phyloP scores from a whole-genome alignment of 78 protist species.

The Dictyostelium brefeldianum region DNA sequence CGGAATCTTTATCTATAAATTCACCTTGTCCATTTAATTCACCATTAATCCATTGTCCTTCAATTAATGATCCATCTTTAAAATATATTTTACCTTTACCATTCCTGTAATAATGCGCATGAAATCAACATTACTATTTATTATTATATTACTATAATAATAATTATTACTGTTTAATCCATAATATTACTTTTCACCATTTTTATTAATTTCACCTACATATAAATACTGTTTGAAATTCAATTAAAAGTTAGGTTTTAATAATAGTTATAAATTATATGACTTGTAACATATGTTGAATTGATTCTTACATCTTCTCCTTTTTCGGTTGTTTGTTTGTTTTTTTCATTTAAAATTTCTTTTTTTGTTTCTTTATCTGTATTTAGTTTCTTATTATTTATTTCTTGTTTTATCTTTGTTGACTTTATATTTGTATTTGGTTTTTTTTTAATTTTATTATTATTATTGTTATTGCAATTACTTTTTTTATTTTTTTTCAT shows the following conservation, averaged over 20 bases:
- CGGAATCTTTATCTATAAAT: not conserved
- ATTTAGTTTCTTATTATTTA: not conserved
- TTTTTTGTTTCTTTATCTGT: not conserved
- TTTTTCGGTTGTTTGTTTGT: constrained; percentile 14
- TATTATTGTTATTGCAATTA: not conserved
- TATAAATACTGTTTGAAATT: constrained; percentile 10
- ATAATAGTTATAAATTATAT: not conserved
- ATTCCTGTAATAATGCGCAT: not conserved
- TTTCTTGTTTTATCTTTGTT: too few relatives aligned
- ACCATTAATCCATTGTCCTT: constrained; percentile 56
- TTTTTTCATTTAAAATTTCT: not conserved
- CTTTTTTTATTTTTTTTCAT: not conserved
- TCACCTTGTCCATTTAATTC: constrained; percentile 26
- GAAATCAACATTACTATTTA: not conserved
- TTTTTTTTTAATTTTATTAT: not conserved
- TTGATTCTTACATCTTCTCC: constrained; percentile 30
- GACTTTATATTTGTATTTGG: not conserved
- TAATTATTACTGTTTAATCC: not conserved
- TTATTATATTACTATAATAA: not conserved
- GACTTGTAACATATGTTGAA: too few relatives aligned
- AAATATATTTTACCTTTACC: constrained; percentile 48
- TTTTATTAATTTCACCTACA: constrained; percentile 14
- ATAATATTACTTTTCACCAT: constrained; percentile 12
- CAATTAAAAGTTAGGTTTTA: not conserved
- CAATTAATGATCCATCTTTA: constrained; percentile 25